These are phyloP conservation scores for Alternaria angustiovoidea DNA, from an alignment of 2,329 filamentous ascomycete genomes.

Conservation along the genomic window DNA sequence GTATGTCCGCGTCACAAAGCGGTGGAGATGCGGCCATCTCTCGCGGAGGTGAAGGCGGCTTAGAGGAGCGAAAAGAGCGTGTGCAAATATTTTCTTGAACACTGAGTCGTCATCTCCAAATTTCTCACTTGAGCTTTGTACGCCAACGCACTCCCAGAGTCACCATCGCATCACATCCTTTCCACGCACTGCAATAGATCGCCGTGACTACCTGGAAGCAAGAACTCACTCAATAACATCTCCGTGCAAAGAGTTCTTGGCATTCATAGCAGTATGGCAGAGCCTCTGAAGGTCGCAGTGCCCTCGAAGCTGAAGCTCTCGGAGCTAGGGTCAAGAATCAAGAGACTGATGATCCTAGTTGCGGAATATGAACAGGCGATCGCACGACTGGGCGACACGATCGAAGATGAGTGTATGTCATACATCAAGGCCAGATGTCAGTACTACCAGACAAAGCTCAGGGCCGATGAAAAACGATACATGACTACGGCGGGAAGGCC, in stretches of 20 bases:
- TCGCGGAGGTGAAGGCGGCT: not conserved
- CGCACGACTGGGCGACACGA: not conserved
- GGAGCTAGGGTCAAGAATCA: not conserved
- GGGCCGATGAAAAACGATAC: no score
- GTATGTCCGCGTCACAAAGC: not conserved
- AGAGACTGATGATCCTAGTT: rapidly evolving
- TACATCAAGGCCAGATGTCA: not conserved
- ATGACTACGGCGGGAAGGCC: rapidly evolving
- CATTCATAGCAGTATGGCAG: not conserved
- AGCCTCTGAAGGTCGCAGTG: rapidly evolving
- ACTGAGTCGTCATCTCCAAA: no score
- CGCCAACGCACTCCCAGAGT: not conserved
- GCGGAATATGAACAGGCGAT: not conserved
- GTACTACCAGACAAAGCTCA: not conserved
- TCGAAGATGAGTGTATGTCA: not conserved
- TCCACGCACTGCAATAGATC: not conserved
- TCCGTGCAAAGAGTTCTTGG: rapidly evolving
- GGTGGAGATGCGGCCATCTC: not conserved
- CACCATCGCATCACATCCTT: not conserved
- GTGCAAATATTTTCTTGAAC: not conserved
- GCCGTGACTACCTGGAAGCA: not conserved
- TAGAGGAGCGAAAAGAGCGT: not conserved
- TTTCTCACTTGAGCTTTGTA: not conserved
- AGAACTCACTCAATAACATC: not conserved
- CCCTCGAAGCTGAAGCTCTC: no score